Percentiles rank a stretch among this genome's conserved stretches.
Evolutionary conservation across 1,284 basidiomycete species (phyloP).

Genomic region (Ganoderma lucidum): DNA sequence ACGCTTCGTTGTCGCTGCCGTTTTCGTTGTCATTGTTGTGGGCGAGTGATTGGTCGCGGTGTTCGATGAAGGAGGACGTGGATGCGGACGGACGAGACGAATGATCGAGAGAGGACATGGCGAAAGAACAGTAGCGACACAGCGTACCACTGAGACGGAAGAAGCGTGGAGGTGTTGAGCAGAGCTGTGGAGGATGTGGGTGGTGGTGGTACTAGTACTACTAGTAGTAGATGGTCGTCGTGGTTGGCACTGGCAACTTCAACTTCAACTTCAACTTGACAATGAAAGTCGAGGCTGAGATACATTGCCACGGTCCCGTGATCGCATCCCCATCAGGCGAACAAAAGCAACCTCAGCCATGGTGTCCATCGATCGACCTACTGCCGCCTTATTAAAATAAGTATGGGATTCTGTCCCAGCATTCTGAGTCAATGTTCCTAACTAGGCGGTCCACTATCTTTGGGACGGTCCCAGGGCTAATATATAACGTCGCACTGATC

Average conservation of each 20-base stretch:
- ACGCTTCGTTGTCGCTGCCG: background rate
- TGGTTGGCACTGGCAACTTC: background rate
- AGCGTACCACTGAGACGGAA: no score
- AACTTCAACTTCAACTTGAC: no score
- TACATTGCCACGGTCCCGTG: background rate
- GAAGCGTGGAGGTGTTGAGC: background rate
- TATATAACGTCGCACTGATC: background rate
- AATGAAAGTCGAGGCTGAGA: background rate
- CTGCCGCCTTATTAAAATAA: background rate
- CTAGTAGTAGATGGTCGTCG: background rate
- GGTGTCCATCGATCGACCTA: background rate
- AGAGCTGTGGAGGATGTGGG: background rate
- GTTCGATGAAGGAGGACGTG: background rate
- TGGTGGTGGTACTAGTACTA: background rate
- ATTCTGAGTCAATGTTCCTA: slow-evolving; percentile 2
- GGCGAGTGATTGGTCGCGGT: background rate
- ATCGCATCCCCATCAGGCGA: background rate
- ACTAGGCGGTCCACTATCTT: background rate
- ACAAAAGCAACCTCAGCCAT: background rate
- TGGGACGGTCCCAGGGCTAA: background rate
- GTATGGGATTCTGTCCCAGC: background rate
- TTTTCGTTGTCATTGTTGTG: background rate
- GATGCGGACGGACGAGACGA: background rate
- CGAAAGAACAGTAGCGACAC: background rate
- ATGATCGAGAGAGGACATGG: background rate